Conservation (phyloP, 2,329 filamentous ascomycete genomes). For the Apiospora arundinis region DNA sequence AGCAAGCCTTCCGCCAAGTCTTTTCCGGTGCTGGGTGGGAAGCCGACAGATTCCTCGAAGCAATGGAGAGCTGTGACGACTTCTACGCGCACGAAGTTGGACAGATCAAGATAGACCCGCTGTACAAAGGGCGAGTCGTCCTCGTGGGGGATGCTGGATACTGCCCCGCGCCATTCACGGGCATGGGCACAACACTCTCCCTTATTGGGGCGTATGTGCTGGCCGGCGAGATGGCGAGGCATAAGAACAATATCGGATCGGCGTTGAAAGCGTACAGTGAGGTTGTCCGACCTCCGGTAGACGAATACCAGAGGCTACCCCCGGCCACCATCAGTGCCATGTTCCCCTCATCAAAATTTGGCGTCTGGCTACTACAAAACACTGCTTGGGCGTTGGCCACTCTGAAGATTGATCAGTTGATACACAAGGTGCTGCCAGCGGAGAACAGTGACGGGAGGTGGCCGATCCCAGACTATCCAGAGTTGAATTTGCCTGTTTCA, state of each 20-base stretch:
- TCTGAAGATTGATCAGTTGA: conserved; percentile 31
- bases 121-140: conserved; percentile 53
- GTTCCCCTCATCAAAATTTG: conserved; percentile 30
- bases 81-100: conserved; percentile 55
- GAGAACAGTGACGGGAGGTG: conserved; percentile 28
- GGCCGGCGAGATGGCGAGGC: conserved; percentile 56
- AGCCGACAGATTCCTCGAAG: conserved; percentile 29
- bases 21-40: conserved; percentile 41
- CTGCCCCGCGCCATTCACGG: conserved; percentile 54
- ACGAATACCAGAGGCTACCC: conserved; percentile 44
- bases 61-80: conserved; percentile 40
- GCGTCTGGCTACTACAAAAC: conserved; percentile 36
- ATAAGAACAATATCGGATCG: conserved; percentile 35
- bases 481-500: conserved; percentile 29
- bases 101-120: conserved; percentile 51
- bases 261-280: conserved; percentile 52
- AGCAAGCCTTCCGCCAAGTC: conserved; percentile 32
- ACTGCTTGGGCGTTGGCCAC: conserved; percentile 34
- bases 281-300: conserved; percentile 51
- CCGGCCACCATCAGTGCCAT: conserved; percentile 30
- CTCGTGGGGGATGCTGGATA: conserved; percentile 62
- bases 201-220: conserved; percentile 61
- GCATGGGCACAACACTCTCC: conserved; percentile 57
- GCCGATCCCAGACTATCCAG: conserved; percentile 36
- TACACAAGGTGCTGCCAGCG: conserved; percentile 31